A percentile compares a stretch with the other conserved stretches of the same genome.
phyloP scores from a whole-genome alignment of 1,284 basidiomycete genomes.

The Moniliophthora roreri region DNA sequence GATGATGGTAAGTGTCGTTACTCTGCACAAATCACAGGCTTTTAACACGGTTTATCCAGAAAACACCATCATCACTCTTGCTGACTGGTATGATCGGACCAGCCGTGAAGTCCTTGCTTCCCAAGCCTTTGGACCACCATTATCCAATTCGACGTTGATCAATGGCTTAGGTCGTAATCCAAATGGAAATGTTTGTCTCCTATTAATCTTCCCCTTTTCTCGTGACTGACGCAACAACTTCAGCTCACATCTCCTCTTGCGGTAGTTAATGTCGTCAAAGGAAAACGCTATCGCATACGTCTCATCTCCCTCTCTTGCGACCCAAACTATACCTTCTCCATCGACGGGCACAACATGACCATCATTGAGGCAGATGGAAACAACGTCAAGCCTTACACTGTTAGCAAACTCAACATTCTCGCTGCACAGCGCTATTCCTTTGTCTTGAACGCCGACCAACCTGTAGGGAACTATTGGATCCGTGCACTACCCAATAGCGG shows the following conservation, averaged over 20 bases:
- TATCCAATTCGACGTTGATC: neutral
- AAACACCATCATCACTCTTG: slow-evolving; percentile 34
- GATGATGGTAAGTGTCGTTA: slow-evolving; percentile 15
- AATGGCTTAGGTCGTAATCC: neutral
- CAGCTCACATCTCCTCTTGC: slow-evolving; percentile 31
- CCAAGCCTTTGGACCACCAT: neutral
- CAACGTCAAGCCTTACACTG: slow-evolving; percentile 40
- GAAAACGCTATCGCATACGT: slow-evolving; percentile 52
- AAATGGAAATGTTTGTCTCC: no score
- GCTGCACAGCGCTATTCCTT: slow-evolving; percentile 56
- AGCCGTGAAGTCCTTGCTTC: neutral
- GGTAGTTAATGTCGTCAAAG: slow-evolving; percentile 29
- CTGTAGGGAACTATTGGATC: slow-evolving; percentile 14
- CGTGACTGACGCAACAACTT: neutral
- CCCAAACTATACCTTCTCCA: slow-evolving; percentile 34
- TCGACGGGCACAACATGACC: slow-evolving; percentile 50
- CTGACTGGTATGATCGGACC: slow-evolving; percentile 31
- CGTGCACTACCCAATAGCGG: no score
- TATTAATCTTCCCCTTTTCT: neutral
- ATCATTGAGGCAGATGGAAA: slow-evolving; percentile 48
- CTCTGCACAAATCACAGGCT: neutral
- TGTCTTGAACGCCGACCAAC: slow-evolving; percentile 24
- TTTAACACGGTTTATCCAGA: slow-evolving; percentile 24
- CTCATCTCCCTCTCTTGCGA: slow-evolving; percentile 44
- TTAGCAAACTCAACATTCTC: slow-evolving; percentile 42